Conservation (phyloP, 108 stramenopile genomes). For the Skeletonema potamos region DNA sequence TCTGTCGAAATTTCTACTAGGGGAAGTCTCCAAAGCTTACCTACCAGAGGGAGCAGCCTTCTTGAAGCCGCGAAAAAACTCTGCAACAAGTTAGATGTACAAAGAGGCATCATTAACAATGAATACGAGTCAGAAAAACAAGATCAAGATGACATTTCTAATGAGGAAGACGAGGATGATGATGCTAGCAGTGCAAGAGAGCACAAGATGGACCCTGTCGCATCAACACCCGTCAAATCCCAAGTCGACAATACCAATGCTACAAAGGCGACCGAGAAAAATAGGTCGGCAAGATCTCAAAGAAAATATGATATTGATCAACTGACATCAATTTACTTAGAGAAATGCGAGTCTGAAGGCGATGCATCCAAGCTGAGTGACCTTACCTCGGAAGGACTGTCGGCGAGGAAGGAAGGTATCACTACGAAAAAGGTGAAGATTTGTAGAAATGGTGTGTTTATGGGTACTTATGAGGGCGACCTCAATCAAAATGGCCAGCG, state of each 20-base stretch:
- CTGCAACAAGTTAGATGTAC: constrained; percentile 37
- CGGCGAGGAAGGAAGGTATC: constrained; percentile 5
- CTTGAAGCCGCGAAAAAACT: constrained; percentile 46
- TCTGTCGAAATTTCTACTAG: background rate
- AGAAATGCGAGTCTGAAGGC: constrained; percentile 30
- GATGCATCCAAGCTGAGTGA: constrained; percentile 42
- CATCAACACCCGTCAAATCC: background rate
- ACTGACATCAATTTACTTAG: constrained; percentile 43
- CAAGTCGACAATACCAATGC: background rate
- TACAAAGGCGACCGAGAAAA: background rate
- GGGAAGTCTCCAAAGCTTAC: background rate
- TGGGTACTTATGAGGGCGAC: constrained; percentile 54
- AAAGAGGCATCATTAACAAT: constrained; percentile 6
- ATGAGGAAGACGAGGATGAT: constrained; percentile 17
- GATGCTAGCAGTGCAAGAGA: constrained; percentile 2
- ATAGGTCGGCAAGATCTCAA: background rate
- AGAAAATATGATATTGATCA: constrained; percentile 33
- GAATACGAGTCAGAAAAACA: constrained; percentile 6
- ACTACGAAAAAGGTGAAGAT: constrained; percentile 47
- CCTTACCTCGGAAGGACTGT: constrained; percentile 32
- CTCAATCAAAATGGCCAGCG: constrained; percentile 45
- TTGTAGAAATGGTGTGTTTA: constrained; percentile 49
- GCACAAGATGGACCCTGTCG: background rate
- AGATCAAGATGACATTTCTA: constrained; percentile 6
- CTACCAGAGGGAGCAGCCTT: constrained; percentile 35